phyloP scores from a whole-genome alignment of 768 basidiomycete genomes.

The Myochromella boudieri region DNA sequence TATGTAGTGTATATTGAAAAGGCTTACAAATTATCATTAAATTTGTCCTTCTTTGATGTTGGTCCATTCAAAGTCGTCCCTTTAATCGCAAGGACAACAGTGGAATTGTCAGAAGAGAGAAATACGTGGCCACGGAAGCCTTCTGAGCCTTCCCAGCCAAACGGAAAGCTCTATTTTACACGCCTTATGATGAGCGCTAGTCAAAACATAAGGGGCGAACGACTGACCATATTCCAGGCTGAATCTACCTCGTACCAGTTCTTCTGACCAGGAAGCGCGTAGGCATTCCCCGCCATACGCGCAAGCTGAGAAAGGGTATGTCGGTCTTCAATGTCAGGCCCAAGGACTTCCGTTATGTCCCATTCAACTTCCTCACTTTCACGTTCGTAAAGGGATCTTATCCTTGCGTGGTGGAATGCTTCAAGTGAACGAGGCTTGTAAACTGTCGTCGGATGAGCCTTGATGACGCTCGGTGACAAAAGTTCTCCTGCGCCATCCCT shows the following conservation, averaged over 20 bases:
- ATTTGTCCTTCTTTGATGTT: constrained; percentile 89
- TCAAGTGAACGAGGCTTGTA: constrained; percentile 57
- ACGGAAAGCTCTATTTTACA: constrained; percentile 65
- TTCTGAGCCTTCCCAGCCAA: constrained; percentile 73
- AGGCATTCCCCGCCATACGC: constrained; percentile 89
- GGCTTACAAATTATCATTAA: constrained; percentile 77
- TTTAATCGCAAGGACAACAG: constrained; percentile 87
- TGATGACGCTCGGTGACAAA: constrained; percentile 26
- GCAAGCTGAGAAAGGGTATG: constrained; percentile 83
- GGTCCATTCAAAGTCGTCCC: constrained; percentile 81
- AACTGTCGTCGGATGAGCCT: constrained; percentile 53
- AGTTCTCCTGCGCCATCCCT: neutral
- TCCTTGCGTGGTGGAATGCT: constrained; percentile 51
- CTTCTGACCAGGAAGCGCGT: constrained; percentile 64
- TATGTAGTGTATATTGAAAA: neutral
- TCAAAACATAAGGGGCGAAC: constrained; percentile 2
- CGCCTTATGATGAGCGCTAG: constrained; percentile 8
- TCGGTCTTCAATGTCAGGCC: constrained; percentile 76
- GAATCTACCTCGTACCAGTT: constrained; percentile 84
- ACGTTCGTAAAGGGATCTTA: constrained; percentile 44
- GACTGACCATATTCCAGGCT: constrained; percentile 63
- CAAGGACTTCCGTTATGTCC: constrained; percentile 64
- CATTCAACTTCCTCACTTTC: constrained; percentile 62
- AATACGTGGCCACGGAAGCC: constrained; percentile 94
- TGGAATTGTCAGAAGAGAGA: constrained; percentile 72